Percentiles rank a stretch among this genome's conserved stretches.
These are phyloP conservation scores for Calocybe indica DNA, from an alignment of 768 basidiomycete species.

Conservation along the genomic window DNA sequence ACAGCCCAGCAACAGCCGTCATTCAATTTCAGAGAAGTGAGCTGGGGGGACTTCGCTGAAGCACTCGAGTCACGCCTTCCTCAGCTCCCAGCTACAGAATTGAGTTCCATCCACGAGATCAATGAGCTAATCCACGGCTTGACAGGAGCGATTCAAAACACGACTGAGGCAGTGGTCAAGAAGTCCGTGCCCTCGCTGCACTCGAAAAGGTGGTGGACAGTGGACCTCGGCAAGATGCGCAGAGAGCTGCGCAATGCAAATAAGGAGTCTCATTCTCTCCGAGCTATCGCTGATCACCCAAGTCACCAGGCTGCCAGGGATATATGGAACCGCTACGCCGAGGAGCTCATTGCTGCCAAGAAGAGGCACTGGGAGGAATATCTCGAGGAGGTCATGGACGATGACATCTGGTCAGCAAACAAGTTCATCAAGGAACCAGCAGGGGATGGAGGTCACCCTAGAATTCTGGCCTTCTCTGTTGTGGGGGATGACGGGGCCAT, in stretches of 20 bases:
- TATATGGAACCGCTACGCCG: too few relatives aligned
- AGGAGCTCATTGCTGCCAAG: too few relatives aligned
- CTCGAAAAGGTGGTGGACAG: slow-evolving; percentile 26
- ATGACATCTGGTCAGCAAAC: slow-evolving; percentile 18
- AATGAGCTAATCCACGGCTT: slow-evolving; percentile 4
- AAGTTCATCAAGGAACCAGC: slow-evolving; percentile 11
- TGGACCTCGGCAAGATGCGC: slow-evolving; percentile 16
- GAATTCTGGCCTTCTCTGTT: slow-evolving; percentile 18
- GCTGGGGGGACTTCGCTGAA: slow-evolving; percentile 24
- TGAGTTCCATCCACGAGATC: slow-evolving; percentile 1
- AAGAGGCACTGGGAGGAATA: slow-evolving; percentile 19
- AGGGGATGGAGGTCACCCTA: slow-evolving; percentile 18
- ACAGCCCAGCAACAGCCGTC: background rate
- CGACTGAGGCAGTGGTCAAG: slow-evolving; percentile 14
- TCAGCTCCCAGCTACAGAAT: background rate
- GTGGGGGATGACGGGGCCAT: background rate
- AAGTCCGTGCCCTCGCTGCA: slow-evolving; percentile 11
- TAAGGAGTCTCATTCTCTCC: slow-evolving; percentile 15
- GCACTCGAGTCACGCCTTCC: slow-evolving; percentile 8
- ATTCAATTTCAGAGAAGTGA: slow-evolving; percentile 19
- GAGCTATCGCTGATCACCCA: too few relatives aligned
- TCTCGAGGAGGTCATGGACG: slow-evolving; percentile 12
- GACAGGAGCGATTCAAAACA: slow-evolving; percentile 7
- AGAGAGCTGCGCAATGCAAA: slow-evolving; percentile 10
- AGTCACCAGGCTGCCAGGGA: too few relatives aligned